Conservation (phyloP, 139 green algal species). For the Pseudopediastrum boryanum region DNA sequence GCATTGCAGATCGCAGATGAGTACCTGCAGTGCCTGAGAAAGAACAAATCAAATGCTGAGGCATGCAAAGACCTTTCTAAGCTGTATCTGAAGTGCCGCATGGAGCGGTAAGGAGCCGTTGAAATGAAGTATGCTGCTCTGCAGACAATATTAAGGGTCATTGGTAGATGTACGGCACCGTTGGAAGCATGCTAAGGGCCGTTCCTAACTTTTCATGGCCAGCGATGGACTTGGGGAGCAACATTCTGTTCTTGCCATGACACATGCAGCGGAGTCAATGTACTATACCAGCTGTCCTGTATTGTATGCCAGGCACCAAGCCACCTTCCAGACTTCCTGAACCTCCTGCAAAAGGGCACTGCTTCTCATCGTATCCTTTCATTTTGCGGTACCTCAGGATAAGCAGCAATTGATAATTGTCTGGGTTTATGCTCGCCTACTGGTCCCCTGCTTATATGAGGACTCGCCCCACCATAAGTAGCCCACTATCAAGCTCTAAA, state of each 20-base stretch:
- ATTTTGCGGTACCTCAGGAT: too few relatives aligned
- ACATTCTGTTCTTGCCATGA: not conserved
- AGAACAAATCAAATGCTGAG: constrained; percentile 59
- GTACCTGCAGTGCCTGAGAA: constrained; percentile 85
- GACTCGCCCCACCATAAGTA: too few relatives aligned
- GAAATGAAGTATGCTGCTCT: not conserved
- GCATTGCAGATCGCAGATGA: constrained; percentile 66
- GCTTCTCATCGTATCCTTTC: too few relatives aligned
- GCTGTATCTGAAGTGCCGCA: constrained; percentile 89
- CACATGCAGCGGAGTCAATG: too few relatives aligned
- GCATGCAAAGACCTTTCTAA: constrained; percentile 76
- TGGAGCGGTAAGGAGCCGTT: constrained; percentile 72
- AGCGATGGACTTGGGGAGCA: not conserved
- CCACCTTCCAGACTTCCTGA: too few relatives aligned
- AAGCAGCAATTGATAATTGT: too few relatives aligned
- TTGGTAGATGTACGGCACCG: not conserved
- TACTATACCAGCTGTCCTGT: too few relatives aligned
- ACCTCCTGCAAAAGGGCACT: too few relatives aligned
- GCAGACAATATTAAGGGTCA: not conserved
- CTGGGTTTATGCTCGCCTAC: too few relatives aligned
- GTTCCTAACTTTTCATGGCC: not conserved
- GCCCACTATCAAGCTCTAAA: too few relatives aligned
- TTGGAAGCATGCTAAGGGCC: not conserved
- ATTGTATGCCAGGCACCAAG: too few relatives aligned
- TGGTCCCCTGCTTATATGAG: too few relatives aligned